Evolutionary conservation across 1,284 basidiomycete species (phyloP).

Genomic region (Sparassis latifolia): DNA sequence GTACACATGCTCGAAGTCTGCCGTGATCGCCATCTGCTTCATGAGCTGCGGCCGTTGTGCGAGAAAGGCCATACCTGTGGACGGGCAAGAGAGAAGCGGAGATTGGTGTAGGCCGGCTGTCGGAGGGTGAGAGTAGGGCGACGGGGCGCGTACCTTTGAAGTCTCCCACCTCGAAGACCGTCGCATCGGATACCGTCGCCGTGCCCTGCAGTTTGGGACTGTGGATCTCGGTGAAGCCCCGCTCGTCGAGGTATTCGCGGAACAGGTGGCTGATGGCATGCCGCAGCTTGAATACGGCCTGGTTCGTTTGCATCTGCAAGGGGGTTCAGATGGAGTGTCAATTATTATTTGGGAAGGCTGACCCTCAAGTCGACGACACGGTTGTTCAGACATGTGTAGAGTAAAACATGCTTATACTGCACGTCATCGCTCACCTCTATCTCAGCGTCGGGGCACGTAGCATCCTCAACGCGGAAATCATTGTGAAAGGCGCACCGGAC

Average conservation of each 20-base stretch:
- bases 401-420: slow-evolving; percentile 69
- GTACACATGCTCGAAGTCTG: slow-evolving; percentile 96
- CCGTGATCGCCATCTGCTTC: slow-evolving; percentile 99
- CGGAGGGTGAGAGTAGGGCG: not conserved
- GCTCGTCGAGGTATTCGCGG: slow-evolving; percentile 74
- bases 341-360: slow-evolving; percentile 21
- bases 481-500: no score
- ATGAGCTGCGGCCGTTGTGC: slow-evolving; percentile 97
- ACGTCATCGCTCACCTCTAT: slow-evolving; percentile 56
- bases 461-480: slow-evolving; percentile 87
- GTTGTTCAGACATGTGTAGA: slow-evolving; percentile 94
- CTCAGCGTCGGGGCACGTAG: slow-evolving; percentile 77
- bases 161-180: slow-evolving; percentile 97
- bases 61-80: slow-evolving; percentile 80
- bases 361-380: slow-evolving; percentile 91
- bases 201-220: slow-evolving; percentile 97
- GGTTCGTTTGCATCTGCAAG: slow-evolving; percentile 84
- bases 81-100: slow-evolving; percentile 72
- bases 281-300: slow-evolving; percentile 93
- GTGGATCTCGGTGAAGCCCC: slow-evolving; percentile 92
- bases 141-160: slow-evolving; percentile 70
- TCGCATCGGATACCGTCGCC: slow-evolving; percentile 94
- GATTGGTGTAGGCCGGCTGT: slow-evolving; percentile 50
- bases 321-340: not conserved
- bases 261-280: slow-evolving; percentile 86